Conservation (phyloP, 306 rosid species). For the Medicago truncatula region DNA sequence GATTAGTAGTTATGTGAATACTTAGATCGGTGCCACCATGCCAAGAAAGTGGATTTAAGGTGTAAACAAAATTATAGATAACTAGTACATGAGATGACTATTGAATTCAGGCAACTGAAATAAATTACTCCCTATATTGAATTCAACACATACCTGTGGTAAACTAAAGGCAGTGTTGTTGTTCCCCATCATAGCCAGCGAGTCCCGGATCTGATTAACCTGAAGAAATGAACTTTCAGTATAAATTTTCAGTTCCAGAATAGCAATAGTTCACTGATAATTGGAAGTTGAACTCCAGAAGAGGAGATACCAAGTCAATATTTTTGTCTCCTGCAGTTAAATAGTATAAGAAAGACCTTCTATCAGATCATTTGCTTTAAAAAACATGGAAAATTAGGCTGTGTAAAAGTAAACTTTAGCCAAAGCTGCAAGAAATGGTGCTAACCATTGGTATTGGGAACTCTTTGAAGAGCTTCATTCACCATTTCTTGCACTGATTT, state of each 20-base stretch:
- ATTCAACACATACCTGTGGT: constrained; percentile 81
- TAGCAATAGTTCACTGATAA: constrained; percentile 32
- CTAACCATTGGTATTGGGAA: constrained; percentile 85
- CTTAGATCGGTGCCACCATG: background rate
- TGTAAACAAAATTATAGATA: background rate
- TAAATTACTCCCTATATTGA: constrained; percentile 6
- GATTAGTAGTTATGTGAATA: constrained; percentile 3
- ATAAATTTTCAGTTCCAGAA: constrained; percentile 33
- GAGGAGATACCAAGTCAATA: constrained; percentile 74
- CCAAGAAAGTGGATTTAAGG: constrained; percentile 10
- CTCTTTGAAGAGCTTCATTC: constrained; percentile 79
- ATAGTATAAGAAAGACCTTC: constrained; percentile 35
- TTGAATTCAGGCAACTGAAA: constrained; percentile 6
- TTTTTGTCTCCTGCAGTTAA: constrained; percentile 88
- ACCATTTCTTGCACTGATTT: constrained; percentile 96
- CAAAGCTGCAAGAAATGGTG: constrained; percentile 26
- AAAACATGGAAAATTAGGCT: constrained; percentile 20
- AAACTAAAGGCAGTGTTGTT: constrained; percentile 94
- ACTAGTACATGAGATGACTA: constrained; percentile 11
- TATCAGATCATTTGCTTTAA: constrained; percentile 41
- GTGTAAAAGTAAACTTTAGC: constrained; percentile 19
- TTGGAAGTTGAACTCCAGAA: constrained; percentile 38
- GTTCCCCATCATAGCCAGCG: constrained; percentile 94
- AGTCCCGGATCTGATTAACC: constrained; percentile 96
- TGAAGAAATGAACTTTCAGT: constrained; percentile 52